Evolutionary conservation across 1,284 basidiomycete species (phyloP), one percentile per base, ranked within the genome.

Genomic region (Takashimella koratensis): DNA sequence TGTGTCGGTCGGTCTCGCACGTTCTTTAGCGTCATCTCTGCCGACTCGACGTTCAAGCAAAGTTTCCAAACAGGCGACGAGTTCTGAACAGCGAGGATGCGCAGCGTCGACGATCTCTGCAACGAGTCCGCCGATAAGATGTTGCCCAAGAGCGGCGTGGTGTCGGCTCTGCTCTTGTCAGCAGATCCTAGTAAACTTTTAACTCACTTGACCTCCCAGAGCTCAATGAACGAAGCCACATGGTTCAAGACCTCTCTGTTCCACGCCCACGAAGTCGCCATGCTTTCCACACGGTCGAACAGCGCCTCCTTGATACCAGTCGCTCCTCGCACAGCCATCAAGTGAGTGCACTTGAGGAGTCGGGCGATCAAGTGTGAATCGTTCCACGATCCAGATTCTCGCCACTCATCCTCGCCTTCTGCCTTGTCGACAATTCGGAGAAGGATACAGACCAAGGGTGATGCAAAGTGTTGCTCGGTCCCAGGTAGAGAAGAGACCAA

Each of bases 1-100:
- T 84, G 79, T 58, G 92, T 74, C 1, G 88, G 83, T 36, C 90
- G 83, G 64, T 96, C 92, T 22, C 92, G 81, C 0, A 87, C 86
- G 27, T 90, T 87, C 57, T 86, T 84, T 2, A 88, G 79, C 47
- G 88, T 85, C 43, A 92, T 74, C 0, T 86, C 76, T 0, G 87
- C 82, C 53, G 86, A 81, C 67, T 94, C 90, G 1, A 86, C 85
- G 48, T 84, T 81, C 4, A 88, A 67, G 66, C 86, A 86, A 20
- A 82, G 80, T 56, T 82, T 80, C 52, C 88, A 71, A 0, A 86
- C 78, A 13, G 42, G 22, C 3, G 47, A 19, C 10, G 49, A 45
- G 6, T 48, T n/a, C 45, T 55, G 25, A 2, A 51, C 44, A 1
- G 65, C 52, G 1, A 79, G 66, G 24, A 79, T 70, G 25, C 66